Conservation (phyloP, 73 alveolate genomes). For the Tetrahymena elliotti region DNA sequence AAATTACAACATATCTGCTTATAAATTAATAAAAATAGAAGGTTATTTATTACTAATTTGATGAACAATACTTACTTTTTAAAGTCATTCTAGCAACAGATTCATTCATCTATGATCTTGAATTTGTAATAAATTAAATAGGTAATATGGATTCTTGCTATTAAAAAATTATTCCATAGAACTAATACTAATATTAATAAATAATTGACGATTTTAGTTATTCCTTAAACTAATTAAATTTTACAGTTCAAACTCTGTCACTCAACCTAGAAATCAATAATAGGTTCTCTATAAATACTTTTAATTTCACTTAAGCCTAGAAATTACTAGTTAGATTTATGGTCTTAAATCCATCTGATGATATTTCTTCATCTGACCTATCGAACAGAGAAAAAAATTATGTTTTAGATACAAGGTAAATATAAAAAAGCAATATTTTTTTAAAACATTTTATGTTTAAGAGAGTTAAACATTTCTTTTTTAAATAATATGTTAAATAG, state of each 20-base stretch:
- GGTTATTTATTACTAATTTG: neutral
- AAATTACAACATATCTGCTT: neutral
- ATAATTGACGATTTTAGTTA: neutral
- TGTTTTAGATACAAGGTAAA: neutral
- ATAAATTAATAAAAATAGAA: neutral
- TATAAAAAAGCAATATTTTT: too few relatives aligned
- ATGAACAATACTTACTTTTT: neutral
- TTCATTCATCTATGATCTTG: neutral
- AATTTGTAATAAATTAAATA: neutral
- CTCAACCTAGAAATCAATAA: neutral
- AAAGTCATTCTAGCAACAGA: neutral
- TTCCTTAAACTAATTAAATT: neutral
- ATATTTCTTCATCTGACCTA: too few relatives aligned
- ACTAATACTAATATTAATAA: too few relatives aligned
- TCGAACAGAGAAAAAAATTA: neutral
- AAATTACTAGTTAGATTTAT: neutral
- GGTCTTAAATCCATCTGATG: neutral
- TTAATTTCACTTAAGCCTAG: neutral
- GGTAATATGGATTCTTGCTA: neutral
- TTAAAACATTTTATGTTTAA: too few relatives aligned
- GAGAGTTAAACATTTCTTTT: too few relatives aligned
- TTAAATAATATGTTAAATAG: too few relatives aligned
- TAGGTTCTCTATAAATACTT: neutral
- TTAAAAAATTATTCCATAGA: neutral
- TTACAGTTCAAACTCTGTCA: neutral